Base-by-base conservation (phyloP, 2,329 filamentous ascomycete genomes). In the Lecanosticta acicola region DNA sequence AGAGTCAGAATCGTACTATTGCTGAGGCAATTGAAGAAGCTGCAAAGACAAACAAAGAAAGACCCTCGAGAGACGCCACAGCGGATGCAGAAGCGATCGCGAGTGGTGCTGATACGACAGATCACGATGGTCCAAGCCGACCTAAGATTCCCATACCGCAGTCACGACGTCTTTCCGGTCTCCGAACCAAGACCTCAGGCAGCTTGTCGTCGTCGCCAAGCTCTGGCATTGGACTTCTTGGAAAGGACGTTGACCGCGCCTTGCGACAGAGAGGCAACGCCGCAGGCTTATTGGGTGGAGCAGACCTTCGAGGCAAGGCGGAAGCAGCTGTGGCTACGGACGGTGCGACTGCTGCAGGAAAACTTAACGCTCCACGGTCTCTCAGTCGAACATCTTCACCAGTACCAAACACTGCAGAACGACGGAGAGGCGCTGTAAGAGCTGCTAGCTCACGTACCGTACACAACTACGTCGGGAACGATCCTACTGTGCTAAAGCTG, bases 21-120 rank as follows among this genome's bases (percentile, higher is more conserved):
- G 81, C 87, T 3, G 91, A 97, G 67, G 93, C 93, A 4, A 73
- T 97, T 13, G 74, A 94, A 21, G 93, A 97, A 66, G 93, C 93
- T 4, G 46, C 55, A 3, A 55, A 48, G 9, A 39, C 44, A 19
- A 49, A 17, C 11, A 33, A 9, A 45, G 16, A 39, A 21, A 40
- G 51, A 49, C 39, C 32, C n/a, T 38, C 34, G 13, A 39, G 32
- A 32, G 24, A 24, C 21, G 43, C 18, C 5, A 34, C 39, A 3
- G 11, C 3, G 4, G 29, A 34, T 4, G 39, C 36, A 7, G 16
- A 20, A 2, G 18, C 14, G 4, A 24, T 18, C 3, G 11, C 13
- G 2, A 34, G 20, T 8, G 32, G 44, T 18, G 18, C 18, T 20
- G 17, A 39, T 2, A 43, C 11, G 9, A n/a, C 41, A 20, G 41